phyloP scores from a whole-genome alignment of 1,284 basidiomycete genomes.

The Macrocystidia cucumis region DNA sequence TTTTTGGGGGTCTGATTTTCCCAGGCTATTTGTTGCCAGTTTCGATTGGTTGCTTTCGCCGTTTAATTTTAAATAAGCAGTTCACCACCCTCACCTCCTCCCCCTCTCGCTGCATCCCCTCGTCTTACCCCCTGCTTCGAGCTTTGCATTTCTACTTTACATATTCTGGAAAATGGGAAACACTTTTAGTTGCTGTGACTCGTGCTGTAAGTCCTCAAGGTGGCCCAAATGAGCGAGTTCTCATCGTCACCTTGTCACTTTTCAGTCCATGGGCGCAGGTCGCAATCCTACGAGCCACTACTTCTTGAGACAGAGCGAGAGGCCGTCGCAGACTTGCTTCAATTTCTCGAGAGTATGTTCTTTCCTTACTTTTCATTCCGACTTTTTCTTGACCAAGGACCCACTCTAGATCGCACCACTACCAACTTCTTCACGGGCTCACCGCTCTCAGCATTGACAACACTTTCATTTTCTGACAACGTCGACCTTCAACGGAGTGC shows the following conservation, averaged over 20 bases:
- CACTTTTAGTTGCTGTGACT: conserved; percentile 70
- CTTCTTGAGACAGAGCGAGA: conserved; percentile 97
- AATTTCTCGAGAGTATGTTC: conserved; percentile 92
- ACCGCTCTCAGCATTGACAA: conserved; percentile 90
- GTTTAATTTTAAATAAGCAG: conserved; percentile 10
- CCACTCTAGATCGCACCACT: conserved; percentile 68
- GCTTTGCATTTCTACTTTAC: conserved; percentile 9
- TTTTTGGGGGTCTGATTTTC: too few species aligned
- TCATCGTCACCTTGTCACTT: conserved; percentile 11
- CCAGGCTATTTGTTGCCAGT: conserved; percentile 4
- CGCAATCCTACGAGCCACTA: conserved; percentile 88
- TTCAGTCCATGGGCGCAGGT: conserved; percentile 68
- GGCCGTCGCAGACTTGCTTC: conserved; percentile 95
- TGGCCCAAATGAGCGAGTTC: too few species aligned
- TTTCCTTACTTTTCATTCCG: conserved; percentile 6
- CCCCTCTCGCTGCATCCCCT: conserved; percentile 11
- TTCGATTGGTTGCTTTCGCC: conserved; percentile 7
- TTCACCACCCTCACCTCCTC: conserved; percentile 9
- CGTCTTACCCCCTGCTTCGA: conserved; percentile 4
- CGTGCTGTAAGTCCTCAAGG: conserved; percentile 51
- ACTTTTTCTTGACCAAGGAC: too few species aligned
- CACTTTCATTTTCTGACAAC: conserved; percentile 98
- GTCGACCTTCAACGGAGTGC: conserved; percentile 98
- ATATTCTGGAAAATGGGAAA: conserved; percentile 32
- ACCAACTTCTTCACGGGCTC: conserved; percentile 96